Evolutionary conservation across 768 basidiomycete species (phyloP), one percentile per base, ranked within the genome.

Genomic region (Tulasnella sp.): DNA sequence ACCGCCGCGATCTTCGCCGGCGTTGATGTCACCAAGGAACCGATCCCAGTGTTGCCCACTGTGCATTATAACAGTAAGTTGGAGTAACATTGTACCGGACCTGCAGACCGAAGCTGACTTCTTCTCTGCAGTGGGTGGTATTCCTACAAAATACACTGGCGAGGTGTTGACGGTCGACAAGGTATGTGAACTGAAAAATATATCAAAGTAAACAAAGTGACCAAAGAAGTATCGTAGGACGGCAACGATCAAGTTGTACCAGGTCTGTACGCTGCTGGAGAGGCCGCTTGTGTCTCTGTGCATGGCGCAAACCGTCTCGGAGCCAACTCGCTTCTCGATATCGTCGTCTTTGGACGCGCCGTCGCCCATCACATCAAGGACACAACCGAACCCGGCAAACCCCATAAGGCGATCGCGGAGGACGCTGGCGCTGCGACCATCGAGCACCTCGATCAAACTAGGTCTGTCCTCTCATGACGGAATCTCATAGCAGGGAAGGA

Each of bases 221-320:
- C 29, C 25, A 27, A 10, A 8, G 5, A 17, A 1, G 1, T 34
- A 49, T 15, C 53, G 52, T 61, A 78, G 73, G 76, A 87, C 56
- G 96, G 94, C 66, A 86, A 96, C 30, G 96, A 99, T 73, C 79
- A 87, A 71, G 74, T 93, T 60, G 96, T 99, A 29, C 92, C 93
- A 55, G 96, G 96, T 65, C 77, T 99, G 2, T 99, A 98, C 72
- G 96, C 96, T 60, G 96, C 96, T 62, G 96, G 96, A 65, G 96
- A 99, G 74, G 96, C 94, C 55, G 96, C 96, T 5, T 97, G 91
- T 65, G 96, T 98, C 30, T 99, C 96, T 19, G 96, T 99, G 19
- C 96, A 99, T 67, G 96, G 96, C 63, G 96, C 96, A 64, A 99
- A 99, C 77, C 92, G 96, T 73, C 86, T 99, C 55, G 96, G 96